phyloP scores from a whole-genome alignment of 108 stramenopile genomes.

The Aurantiochytrium sp. region DNA sequence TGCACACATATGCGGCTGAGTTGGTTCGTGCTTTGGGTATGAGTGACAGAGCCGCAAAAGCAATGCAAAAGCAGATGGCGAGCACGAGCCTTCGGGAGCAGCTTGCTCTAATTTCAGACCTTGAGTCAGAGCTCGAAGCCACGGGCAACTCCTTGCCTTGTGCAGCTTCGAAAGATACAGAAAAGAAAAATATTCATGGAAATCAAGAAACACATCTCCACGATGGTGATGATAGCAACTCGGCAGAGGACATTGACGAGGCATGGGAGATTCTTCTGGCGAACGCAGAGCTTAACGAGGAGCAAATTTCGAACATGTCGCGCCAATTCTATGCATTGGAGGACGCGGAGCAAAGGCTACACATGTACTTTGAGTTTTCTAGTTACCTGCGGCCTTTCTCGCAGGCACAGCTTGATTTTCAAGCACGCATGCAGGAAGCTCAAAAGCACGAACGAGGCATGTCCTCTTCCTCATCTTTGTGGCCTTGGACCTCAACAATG shows the following conservation, averaged over 20 bases:
- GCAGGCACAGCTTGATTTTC: not conserved
- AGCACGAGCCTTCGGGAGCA: not conserved
- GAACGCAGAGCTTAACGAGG: not conserved
- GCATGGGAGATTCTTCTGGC: not conserved
- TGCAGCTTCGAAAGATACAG: not conserved
- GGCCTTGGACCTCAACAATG: not conserved
- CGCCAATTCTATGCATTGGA: not conserved
- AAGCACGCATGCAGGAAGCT: not conserved
- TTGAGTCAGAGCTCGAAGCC: not conserved
- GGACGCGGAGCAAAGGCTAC: not conserved
- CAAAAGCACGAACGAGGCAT: not conserved
- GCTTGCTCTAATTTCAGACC: not conserved
- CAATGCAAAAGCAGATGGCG: not conserved
- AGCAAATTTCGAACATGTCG: not conserved
- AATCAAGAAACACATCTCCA: not conserved
- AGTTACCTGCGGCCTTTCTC: not conserved
- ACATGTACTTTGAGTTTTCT: not conserved
- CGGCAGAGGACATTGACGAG: not conserved
- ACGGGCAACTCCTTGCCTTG: not conserved
- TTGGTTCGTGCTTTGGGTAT: not conserved
- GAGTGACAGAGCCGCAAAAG: not conserved
- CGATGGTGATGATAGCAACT: not conserved
- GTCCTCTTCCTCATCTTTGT: not conserved
- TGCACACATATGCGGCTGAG: not conserved
- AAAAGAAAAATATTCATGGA: too few species aligned